Percentiles rank a stretch among this genome's conserved stretches.
Evolutionary conservation across 768 basidiomycete species (phyloP).

Genomic region (Boletus coccyginus): DNA sequence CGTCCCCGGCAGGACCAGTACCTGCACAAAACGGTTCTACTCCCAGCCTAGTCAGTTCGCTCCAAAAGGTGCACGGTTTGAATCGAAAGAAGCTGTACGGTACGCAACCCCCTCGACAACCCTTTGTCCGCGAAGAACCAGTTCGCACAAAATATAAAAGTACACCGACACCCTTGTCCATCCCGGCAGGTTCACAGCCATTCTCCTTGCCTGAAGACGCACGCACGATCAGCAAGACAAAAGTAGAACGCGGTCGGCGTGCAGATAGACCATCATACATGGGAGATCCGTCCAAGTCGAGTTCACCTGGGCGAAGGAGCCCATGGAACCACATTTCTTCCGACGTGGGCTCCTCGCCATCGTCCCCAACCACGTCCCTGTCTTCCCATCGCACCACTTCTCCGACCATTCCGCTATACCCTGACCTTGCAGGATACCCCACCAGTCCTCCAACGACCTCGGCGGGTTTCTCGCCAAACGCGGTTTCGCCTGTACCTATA

Average conservation of each 20-base stretch:
- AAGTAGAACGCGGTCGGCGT: slow-evolving; percentile 25
- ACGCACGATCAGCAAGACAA: slow-evolving; percentile 16
- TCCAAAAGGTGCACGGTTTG: slow-evolving; percentile 66
- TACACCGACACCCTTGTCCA: slow-evolving; percentile 31
- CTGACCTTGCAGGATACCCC: slow-evolving; percentile 19
- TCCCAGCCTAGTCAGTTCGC: slow-evolving; percentile 56
- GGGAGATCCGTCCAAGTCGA: slow-evolving; percentile 15
- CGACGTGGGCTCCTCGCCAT: slow-evolving; percentile 21
- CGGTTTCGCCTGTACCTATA: slow-evolving; percentile 8
- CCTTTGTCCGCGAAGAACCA: slow-evolving; percentile 55
- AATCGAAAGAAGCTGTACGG: slow-evolving; percentile 70
- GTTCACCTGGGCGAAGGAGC: slow-evolving; percentile 37
- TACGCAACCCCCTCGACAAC: slow-evolving; percentile 44
- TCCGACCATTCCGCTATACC: slow-evolving; percentile 21
- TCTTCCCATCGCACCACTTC: slow-evolving; percentile 21
- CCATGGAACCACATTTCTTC: slow-evolving; percentile 16
- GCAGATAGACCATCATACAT: slow-evolving; percentile 15
- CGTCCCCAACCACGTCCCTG: slow-evolving; percentile 23
- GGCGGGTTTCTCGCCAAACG: slow-evolving; percentile 7
- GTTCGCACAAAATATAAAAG: slow-evolving; percentile 35
- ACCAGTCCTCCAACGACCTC: slow-evolving; percentile 7
- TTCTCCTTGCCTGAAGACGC: slow-evolving; percentile 18
- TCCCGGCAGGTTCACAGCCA: slow-evolving; percentile 23
- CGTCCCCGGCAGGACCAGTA: background rate
- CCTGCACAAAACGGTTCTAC: slow-evolving; percentile 25